Base-by-base conservation (phyloP, 225 moss, liverwort and hornwort species). In the Sphagnum contortum region DNA sequence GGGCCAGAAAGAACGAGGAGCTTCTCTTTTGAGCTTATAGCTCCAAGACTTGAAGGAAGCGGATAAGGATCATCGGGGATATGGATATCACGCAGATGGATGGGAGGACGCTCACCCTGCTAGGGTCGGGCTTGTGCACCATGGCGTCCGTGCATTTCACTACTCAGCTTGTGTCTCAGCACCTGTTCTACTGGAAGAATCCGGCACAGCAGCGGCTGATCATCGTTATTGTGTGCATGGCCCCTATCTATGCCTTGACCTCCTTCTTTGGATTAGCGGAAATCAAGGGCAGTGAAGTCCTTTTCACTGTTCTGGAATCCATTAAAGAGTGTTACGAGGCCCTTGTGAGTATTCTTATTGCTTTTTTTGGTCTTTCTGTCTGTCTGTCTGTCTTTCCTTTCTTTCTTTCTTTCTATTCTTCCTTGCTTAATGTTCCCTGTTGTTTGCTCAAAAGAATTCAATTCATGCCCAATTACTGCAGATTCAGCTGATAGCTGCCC, bases 301-400 rank as follows among this genome's bases (percentile, higher is more conserved):
- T 92, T 12, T 84, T 92, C 72, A 92, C 90, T 6, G 51, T 89
- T 49, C 66, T 96, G 71, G 92, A 92, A 62, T 90, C 92, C 47
- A 76, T 92, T 69, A 92, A 81, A 69, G 96, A 96, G 74, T 96
- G 92, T 72, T 92, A 92, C 3, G 92, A 92, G 76, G 92, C 96
- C 68, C 72, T 87, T 70, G 87, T 87, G 76, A 71, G 87, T 84
- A 70, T 77, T 64, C 45, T 44, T 59, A 13, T 13, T 50, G 49
- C 61, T 53, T 48, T 53, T 55, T 54, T 6, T 50, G 48, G 13
- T 52, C 8, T 69, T 3, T 49, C 48, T 11, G 29, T 48, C 52
- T 54, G 11, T 5, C 49, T 55, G 14, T 49, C 6, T 54, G 5
- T 66, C 29, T 29, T 0, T 29, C 29, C 1, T 29, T 29, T 1